A percentile compares a stretch with the other conserved stretches of the same genome.
Conservation (phyloP, 208 protist species). For the Naegleria gruberi region DNA sequence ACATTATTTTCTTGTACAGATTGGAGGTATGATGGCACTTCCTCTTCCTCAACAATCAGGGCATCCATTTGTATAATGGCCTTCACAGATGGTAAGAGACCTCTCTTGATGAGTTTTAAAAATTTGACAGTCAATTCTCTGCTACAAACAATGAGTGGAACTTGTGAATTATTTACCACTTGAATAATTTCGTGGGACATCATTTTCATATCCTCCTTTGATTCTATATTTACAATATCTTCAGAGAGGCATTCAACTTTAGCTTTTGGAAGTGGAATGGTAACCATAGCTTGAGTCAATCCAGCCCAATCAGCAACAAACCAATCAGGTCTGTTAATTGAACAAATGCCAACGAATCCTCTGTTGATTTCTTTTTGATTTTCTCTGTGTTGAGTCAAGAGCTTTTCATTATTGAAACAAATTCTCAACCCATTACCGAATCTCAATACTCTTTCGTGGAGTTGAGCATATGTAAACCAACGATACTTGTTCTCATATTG, state of each 20-base stretch:
- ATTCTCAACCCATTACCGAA: neutral
- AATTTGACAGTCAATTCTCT: neutral
- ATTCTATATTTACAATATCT: neutral
- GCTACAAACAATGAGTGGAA: neutral
- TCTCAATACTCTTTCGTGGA: neutral
- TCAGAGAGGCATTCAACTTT: neutral
- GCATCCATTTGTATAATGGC: neutral
- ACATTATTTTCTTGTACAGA: too few species aligned
- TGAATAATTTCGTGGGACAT: neutral
- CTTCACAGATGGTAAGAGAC: neutral
- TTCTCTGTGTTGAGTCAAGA: neutral
- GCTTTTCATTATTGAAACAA: neutral
- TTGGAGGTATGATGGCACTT: neutral
- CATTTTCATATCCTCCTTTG: neutral
- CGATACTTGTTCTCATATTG: neutral
- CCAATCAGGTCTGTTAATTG: slow-evolving; percentile 10
- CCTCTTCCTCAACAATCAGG: neutral
- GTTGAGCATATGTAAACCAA: neutral
- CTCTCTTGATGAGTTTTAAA: neutral
- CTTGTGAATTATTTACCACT: neutral
- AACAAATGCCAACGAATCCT: slow-evolving; percentile 7
- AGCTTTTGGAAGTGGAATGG: neutral
- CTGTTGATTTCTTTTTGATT: neutral
- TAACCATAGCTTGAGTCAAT: neutral
- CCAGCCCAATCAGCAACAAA: neutral